Base-by-base conservation (phyloP, 257 asterid genomes). In the Hygrophila difformis region DNA sequence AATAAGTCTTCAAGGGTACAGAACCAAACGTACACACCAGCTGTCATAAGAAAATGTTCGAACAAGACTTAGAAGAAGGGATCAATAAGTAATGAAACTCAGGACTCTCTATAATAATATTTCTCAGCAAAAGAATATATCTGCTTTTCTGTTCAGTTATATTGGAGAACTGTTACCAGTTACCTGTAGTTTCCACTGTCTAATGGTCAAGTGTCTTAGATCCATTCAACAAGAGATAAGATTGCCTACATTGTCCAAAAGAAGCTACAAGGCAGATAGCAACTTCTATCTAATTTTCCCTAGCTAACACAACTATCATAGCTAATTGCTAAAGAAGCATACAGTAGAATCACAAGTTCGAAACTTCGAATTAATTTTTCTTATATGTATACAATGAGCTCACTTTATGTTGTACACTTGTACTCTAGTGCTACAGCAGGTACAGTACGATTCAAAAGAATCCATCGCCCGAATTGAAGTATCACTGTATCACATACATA, bases 11-110 rank as follows among this genome's bases (percentile, higher is more conserved):
- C 26, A 91, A 79, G 11, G 99, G 99, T 55, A 91, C 94, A 10
- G 99, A 91, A n/a, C 99, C 99, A 58, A 82, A 91, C 7, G 99
- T 55, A 53, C 81, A 75, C 14, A 73, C 93, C 99, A 86, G 56
- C 51, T 50, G 53, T 4, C 15, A 49, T 59, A 12, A 59, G 55
- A 2, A 5, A 33, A 33, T 9, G 37, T 6, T 33, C 8, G 9
- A 11, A 13, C 20, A 39, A 0, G 24, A 46, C 41, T 39, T 29
- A 39, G 31, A 7, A 36, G 28, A 49, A 14, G 5, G 1, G 0
- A 5, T 1, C 12, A 44, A 20, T 44, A 5, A 18, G 4, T 20
- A 44, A 12, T 10, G 18, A 20, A 33, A 33, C n/a, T n/a, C n/a
- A n/a, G n/a, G n/a, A 33, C 37, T 33, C 12, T 10, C 2, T 9